Evolutionary conservation across 192 early-diverging fungal species (phyloP).

Genomic region (Backusella tarrabulga): DNA sequence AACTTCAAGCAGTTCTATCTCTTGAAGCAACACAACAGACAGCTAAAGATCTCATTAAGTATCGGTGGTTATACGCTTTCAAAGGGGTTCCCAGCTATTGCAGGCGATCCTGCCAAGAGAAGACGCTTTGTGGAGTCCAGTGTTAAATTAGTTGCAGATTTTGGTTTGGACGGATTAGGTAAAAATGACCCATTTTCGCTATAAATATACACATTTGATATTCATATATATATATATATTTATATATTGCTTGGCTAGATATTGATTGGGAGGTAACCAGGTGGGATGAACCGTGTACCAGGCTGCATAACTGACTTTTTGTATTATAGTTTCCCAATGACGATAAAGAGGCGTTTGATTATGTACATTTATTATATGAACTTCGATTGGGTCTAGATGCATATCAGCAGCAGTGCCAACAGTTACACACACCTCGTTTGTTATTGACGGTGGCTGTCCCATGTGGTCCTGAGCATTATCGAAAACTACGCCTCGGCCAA

Average conservation of each 20-base stretch:
- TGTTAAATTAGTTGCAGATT: constrained; percentile 44
- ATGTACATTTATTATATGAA: constrained; percentile 69
- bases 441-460: constrained; percentile 70
- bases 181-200: background rate
- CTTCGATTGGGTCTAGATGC: constrained; percentile 69
- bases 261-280: constrained; percentile 66
- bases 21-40: constrained; percentile 66
- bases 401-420: constrained; percentile 31
- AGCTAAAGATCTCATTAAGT: constrained; percentile 67
- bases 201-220: background rate
- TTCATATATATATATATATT: background rate
- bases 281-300: no score
- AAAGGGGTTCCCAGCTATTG: constrained; percentile 66
- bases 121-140: constrained; percentile 56
- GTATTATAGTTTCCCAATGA: constrained; percentile 56
- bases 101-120: constrained; percentile 45
- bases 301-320: no score
- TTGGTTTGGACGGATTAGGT: constrained; percentile 56
- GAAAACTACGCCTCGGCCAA: constrained; percentile 54
- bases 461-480: constrained; percentile 61
- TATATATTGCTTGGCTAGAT: constrained; percentile 35
- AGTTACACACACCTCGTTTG: constrained; percentile 43
- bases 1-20: constrained; percentile 64
- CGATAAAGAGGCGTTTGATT: constrained; percentile 77
- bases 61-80: constrained; percentile 83